Evolutionary conservation across 2,329 filamentous ascomycete species (phyloP), one percentile per base, ranked within the genome.

Genomic region (Fusarium napiforme): DNA sequence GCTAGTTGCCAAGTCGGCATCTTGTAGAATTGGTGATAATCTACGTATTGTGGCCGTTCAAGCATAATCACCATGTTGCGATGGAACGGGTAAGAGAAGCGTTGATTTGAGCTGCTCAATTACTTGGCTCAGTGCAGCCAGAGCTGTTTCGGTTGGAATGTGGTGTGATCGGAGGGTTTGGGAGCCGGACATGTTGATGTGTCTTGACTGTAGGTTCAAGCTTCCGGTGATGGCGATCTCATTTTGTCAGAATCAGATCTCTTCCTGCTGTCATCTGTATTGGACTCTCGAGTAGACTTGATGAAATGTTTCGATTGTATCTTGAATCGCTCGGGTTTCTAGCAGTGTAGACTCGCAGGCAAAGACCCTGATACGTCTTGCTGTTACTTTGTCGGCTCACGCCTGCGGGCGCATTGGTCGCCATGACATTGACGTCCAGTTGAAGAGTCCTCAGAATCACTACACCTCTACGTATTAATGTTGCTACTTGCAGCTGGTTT

Each of bases 241-340:
- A 21, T 23, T 23, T 7, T 23, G 9, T 23, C n/a, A 18, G n/a
- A 11, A 43, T 43, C 6, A 23, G 1, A 43, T 43, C 1, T 9
- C 9, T 8, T 43, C 23, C 15, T 43, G 16, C 15, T 2, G 18
- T 11, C 9, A 23, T 43, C 5, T 0, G 14, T 4, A 11, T 43
- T 18, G 4, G n/a, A 23, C 42, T 43, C n/a, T 43, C 7, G 4
- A 43, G 15, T 43, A 9, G 15, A 23, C 7, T 18, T 23, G n/a
- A 23, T 18, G 16, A 16, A 5, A 10, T 5, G 21, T n/a, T n/a
- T 9, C 3, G 9, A n/a, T 42, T 1, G 1, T 4, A 42, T 23
- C 21, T 10, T 23, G 21, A 14, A 42, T 16, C 9, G 15, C 21
- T 42, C 3, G 9, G 16, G 16, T n/a, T 7, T 16, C 14, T 9